Base-by-base conservation (phyloP, 306 rosid genomes). In the Gynostemma pentaphyllum region DNA sequence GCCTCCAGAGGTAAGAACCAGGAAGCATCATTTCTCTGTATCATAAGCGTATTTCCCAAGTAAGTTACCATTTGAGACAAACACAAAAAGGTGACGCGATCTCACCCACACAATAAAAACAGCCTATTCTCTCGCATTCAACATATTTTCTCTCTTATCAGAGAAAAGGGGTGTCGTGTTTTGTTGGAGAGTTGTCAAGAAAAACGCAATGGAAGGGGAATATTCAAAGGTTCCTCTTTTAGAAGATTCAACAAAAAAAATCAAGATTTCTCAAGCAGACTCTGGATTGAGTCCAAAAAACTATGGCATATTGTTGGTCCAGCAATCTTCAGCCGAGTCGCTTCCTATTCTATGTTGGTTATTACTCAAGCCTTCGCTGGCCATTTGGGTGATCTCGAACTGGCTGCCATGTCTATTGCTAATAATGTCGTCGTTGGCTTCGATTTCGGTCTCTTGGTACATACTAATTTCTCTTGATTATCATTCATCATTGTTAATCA, bases 291-390 rank as follows among this genome's bases (percentile, higher is more conserved):
- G 68, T 88, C 90, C 8, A 83, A 67, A 80, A 85, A 81, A 68
- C 82, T 88, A 0, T 88, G 96, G 96, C 83, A 85, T 75, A 81
- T 88, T 56, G 84, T 78, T 1, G 94, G 94, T 7, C 96, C 96
- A 2, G 68, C 90, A 16, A 81, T 88, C 51, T 79, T 85, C 61
- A 79, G 88, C 68, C 82, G 90, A 2, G 19, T 81, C 4, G 66
- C 82, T 29, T 56, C 90, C 39, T 77, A 83, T 67, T 67, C 75
- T 23, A 85, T 76, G 76, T 11, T 85, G 2, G 88, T 88, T 60
- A 85, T 85, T 70, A 83, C 94, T 5, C 94, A 85, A 69, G 80
- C 86, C 59, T 85, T 83, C 22, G 96, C 90, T 5, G 94, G 94
- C 39, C 96, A 85, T 60, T 75, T 88, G 1, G 90, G 94, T 5